These are phyloP conservation scores for Penicillium odoratum DNA, from an alignment of 495 filamentous ascomycete genomes.

Conservation along the genomic window DNA sequence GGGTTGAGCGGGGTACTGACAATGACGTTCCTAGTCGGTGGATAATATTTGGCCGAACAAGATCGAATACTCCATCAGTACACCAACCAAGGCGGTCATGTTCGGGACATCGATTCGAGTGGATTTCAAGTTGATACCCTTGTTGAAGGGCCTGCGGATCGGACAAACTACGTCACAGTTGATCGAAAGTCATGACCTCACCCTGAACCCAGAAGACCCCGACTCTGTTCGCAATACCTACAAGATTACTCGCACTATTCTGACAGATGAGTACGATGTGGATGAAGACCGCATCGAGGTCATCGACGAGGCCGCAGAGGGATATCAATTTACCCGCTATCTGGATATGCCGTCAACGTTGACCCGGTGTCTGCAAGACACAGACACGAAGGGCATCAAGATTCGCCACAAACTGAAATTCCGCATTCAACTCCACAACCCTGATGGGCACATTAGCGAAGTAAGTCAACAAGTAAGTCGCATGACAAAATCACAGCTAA, in stretches of 20 bases:
- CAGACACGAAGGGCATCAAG: conserved; percentile 79
- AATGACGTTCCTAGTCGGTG: conserved; percentile 54
- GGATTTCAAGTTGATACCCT: conserved; percentile 76
- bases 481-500: conserved; percentile 11
- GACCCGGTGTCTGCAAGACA: conserved; percentile 79
- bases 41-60: conserved; percentile 96
- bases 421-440: conserved; percentile 84
- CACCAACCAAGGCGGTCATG: conserved; percentile 86
- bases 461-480: conserved; percentile 36
- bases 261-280: conserved; percentile 61
- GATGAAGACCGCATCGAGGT: conserved; percentile 62
- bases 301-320: conserved; percentile 73
- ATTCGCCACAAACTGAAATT: conserved; percentile 84
- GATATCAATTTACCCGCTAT: conserved; percentile 67
- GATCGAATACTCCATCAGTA: conserved; percentile 84
- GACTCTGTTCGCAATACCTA: conserved; percentile 54
- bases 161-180: conserved; percentile 73
- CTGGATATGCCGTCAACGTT: conserved; percentile 77
- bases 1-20: conserved; percentile 6
- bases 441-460: conserved; percentile 90
- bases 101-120: conserved; percentile 82
- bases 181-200: conserved; percentile 74
- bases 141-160: conserved; percentile 83
- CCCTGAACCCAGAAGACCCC: conserved; percentile 49
- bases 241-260: conserved; percentile 62